Base-by-base conservation (phyloP, 192 early-diverging fungal species). In the Gonapodya prolifera region DNA sequence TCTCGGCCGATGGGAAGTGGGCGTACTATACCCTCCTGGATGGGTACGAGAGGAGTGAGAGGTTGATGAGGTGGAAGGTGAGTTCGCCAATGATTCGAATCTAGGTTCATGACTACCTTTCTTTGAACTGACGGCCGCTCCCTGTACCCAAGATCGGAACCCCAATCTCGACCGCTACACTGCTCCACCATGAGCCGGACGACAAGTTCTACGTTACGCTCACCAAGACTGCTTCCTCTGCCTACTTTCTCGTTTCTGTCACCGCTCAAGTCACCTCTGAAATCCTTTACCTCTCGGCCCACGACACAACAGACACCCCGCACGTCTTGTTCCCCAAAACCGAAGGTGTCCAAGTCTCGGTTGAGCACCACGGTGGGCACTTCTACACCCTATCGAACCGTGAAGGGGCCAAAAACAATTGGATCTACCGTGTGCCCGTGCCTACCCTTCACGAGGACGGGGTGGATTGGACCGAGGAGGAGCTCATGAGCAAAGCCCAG, bases 181-280 rank as follows among this genome's bases (percentile, higher is more conserved):
- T 86, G 1, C 33, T 89, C 2, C 89, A 82, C 45, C 83, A 90
- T 33, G 87, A 90, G 70, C 75, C 30, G 28, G 89, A 90, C 79
- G 89, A 90, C 76, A 90, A 87, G 89, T 90, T 85, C 33, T 89
- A 83, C 69, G 36, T 89, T n/a, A 81, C 85, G 13, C 45, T 90
- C 76, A 84, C 85, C 23, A 90, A 90, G 69, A 83, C 86, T 1
- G 83, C 83, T 75, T 80, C 87, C 75, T 83, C 83, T 30, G 80
- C 77, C 76, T 89, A 83, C 77, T 81, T 90, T 36, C 34, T 89
- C 32, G 77, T 90, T 75, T 86, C 84, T 76, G 70, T 85, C 28
- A 75, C 82, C 28, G 87, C 89, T 0, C 87, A 87, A 70, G 79
- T 89, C 45, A 90, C 89, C 0, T 87, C 85, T 30, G 89, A 90